Conservation (phyloP, 2,329 filamentous ascomycete species). For the Ascochyta pisi region DNA sequence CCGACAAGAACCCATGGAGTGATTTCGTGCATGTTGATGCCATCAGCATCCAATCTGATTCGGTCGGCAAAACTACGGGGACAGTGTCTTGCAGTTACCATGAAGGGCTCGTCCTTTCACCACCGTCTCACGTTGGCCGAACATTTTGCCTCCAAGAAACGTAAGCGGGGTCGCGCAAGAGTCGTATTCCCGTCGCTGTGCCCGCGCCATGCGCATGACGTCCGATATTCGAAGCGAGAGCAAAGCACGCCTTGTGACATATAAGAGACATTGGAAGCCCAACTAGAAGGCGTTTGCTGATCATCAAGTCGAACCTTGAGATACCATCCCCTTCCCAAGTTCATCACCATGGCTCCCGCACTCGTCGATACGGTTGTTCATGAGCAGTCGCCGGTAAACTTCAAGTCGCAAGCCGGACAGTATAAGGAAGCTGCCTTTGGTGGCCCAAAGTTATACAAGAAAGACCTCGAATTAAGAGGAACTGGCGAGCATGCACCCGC, state of each 20-base stretch:
- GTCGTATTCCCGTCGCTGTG: constrained; percentile 7
- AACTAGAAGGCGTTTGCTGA: neutral
- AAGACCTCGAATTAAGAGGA: constrained; percentile 62
- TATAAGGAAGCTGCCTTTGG: constrained; percentile 54
- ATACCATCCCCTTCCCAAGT: neutral
- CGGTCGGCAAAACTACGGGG: constrained; percentile 20
- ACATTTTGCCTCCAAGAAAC: constrained; percentile 12
- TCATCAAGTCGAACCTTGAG: neutral
- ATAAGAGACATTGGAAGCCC: constrained; percentile 19
- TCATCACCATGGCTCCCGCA: constrained; percentile 51
- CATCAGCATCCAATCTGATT: constrained; percentile 32
- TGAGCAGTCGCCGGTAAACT: constrained; percentile 28
- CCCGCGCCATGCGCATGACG: constrained; percentile 7
- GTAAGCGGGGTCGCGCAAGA: constrained; percentile 22
- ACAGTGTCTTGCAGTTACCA: constrained; percentile 13
- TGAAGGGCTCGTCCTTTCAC: constrained; percentile 15
- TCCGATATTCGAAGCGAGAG: neutral
- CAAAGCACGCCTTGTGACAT: constrained; percentile 6
- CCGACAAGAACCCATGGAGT: constrained; percentile 32
- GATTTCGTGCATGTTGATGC: constrained; percentile 42
- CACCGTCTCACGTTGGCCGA: constrained; percentile 3
- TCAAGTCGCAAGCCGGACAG: constrained; percentile 44
- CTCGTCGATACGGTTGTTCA: constrained; percentile 48
- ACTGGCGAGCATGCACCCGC: constrained; percentile 61
- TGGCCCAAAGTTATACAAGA: constrained; percentile 53